phyloP scores from a whole-genome alignment of 176 grass and related monocot genomes.

The Oryza punctata region DNA sequence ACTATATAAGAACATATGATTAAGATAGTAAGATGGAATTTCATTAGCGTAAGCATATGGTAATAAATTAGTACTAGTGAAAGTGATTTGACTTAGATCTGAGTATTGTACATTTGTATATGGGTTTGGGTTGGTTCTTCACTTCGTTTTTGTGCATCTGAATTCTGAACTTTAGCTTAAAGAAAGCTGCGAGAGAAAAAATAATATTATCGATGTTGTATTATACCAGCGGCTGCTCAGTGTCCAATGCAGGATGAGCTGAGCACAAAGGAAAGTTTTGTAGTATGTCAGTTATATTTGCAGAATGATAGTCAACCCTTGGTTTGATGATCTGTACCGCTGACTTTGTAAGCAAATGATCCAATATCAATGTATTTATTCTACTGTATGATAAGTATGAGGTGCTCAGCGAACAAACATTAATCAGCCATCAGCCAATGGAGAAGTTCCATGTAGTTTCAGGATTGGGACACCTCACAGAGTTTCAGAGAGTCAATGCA shows the following conservation, averaged over 20 bases:
- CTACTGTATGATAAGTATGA: not conserved
- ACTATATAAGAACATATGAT: too few species aligned
- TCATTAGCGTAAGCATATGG: not conserved
- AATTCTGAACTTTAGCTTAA: conserved; percentile 4
- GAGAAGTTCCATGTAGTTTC: not conserved
- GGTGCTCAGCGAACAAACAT: not conserved
- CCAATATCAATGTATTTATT: too few species aligned
- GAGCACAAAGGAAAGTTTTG: too few species aligned
- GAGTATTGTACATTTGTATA: conserved; percentile 20
- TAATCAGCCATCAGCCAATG: not conserved
- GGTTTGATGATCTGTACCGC: not conserved
- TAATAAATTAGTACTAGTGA: not conserved
- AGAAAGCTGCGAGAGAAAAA: conserved; percentile 2
- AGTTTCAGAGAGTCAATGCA: not conserved
- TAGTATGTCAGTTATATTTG: not conserved
- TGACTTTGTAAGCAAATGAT: conserved; percentile 1
- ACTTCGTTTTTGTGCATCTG: not conserved
- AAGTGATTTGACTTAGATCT: not conserved
- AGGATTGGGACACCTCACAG: not conserved
- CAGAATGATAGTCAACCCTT: not conserved
- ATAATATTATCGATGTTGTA: not conserved
- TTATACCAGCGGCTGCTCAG: too few species aligned
- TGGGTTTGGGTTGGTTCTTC: too few species aligned
- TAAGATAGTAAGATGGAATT: not conserved
- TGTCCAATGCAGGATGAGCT: too few species aligned